Conservation (phyloP, 2,329 filamentous ascomycete genomes). For the Exophiala sp. region DNA sequence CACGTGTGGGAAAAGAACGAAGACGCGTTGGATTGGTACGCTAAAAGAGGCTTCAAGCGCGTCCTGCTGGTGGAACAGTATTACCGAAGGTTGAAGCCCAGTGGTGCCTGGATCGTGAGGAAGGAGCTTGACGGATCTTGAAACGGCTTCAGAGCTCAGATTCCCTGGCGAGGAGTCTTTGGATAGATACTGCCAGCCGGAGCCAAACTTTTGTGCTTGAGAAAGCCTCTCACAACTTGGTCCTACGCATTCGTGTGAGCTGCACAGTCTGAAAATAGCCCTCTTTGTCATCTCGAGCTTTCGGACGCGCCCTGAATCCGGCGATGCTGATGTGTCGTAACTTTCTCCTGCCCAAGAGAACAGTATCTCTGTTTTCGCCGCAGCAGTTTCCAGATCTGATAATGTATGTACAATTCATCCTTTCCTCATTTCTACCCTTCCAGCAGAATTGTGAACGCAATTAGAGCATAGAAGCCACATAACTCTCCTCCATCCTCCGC, state of each 20-base stretch:
- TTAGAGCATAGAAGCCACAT: slow-evolving; percentile 75
- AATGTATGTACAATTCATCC: background rate
- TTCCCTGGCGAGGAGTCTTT: background rate
- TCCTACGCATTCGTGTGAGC: too few relatives aligned
- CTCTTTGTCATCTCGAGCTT: too few relatives aligned
- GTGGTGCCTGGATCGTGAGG: slow-evolving; percentile 52
- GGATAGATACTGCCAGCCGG: too few relatives aligned
- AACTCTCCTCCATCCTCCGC: slow-evolving; percentile 75
- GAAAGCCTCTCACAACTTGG: too few relatives aligned
- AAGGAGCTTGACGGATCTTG: slow-evolving; percentile 15
- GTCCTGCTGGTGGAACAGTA: slow-evolving; percentile 53
- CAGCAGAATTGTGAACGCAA: too few relatives aligned
- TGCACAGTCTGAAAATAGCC: too few relatives aligned
- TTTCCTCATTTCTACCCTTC: too few relatives aligned
- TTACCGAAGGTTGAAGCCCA: slow-evolving; percentile 57
- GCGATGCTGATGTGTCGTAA: too few relatives aligned
- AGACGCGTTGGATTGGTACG: slow-evolving; percentile 60
- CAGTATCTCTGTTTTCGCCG: background rate
- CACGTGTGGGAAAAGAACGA: slow-evolving; percentile 64
- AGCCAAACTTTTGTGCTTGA: too few relatives aligned
- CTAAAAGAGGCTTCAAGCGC: slow-evolving; percentile 54
- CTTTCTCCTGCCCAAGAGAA: too few relatives aligned
- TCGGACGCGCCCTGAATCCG: too few relatives aligned
- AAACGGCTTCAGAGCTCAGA: background rate
- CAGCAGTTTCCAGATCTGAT: background rate